Evolutionary conservation across 176 grass and related monocot species (phyloP).

Genomic region (Eragrostis nindensis): DNA sequence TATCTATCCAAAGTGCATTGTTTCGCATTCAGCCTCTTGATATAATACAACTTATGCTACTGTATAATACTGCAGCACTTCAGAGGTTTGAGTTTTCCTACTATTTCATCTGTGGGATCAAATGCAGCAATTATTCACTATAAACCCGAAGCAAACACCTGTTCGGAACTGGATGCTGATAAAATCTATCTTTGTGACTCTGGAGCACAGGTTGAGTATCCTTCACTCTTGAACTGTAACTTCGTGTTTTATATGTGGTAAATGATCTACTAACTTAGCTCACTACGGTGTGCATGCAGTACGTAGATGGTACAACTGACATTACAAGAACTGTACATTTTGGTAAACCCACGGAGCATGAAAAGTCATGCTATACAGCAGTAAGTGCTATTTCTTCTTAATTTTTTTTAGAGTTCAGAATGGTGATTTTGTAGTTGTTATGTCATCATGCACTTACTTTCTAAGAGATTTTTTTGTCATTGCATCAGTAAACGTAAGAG

Average conservation of each 20-base stretch:
- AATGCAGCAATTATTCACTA: constrained; percentile 99
- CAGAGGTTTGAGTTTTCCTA: constrained; percentile 92
- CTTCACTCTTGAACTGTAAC: constrained; percentile 19
- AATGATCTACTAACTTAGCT: constrained; percentile 21
- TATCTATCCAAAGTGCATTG: constrained; percentile 24
- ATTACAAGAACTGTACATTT: constrained; percentile 99
- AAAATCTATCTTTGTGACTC: constrained; percentile 99
- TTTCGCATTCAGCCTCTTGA: constrained; percentile 15
- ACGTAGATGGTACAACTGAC: constrained; percentile 97
- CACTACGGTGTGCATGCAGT: constrained; percentile 56
- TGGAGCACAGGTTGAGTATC: constrained; percentile 79
- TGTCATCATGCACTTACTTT: background rate
- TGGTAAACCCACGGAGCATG: constrained; percentile 93
- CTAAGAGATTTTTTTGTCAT: background rate
- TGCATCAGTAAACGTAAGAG: background rate
- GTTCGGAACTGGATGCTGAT: constrained; percentile 90
- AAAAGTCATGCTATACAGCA: constrained; percentile 94
- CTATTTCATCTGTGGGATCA: constrained; percentile 97
- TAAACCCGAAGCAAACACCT: constrained; percentile 74
- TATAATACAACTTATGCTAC: constrained; percentile 31
- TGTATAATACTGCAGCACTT: constrained; percentile 68
- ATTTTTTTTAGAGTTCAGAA: constrained; percentile 21
- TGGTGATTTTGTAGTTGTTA: background rate
- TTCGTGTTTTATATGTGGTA: constrained; percentile 35
- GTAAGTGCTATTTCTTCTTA: constrained; percentile 51